Evolutionary conservation across 2,329 filamentous ascomycete genomes (phyloP).

Genomic region (Torrubiella hemipterigena): DNA sequence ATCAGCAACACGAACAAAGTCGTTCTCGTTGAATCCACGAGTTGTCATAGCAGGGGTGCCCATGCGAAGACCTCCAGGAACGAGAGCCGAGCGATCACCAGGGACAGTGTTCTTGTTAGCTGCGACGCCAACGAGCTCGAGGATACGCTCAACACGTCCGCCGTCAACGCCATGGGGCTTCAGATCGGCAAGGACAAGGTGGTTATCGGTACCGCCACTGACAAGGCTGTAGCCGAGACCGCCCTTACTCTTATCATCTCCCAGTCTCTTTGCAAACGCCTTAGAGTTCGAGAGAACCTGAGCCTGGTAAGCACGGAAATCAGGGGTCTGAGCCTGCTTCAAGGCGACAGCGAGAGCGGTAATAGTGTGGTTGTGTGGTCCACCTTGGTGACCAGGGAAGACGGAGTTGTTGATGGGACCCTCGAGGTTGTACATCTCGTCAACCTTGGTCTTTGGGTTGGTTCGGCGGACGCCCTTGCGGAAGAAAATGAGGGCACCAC

Average conservation of each 20-base stretch:
- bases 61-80: conserved; percentile 85
- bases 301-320: conserved; percentile 88
- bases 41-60: conserved; percentile 97
- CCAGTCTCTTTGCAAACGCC: conserved; percentile 61
- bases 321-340: conserved; percentile 79
- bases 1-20: conserved; percentile 78
- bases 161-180: conserved; percentile 83
- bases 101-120: conserved; percentile 99
- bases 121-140: conserved; percentile 91
- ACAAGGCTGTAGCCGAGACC: conserved; percentile 81
- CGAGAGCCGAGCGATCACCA: conserved; percentile 85
- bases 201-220: conserved; percentile 91
- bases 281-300: conserved; percentile 86
- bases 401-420: conserved; percentile 90
- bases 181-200: conserved; percentile 85
- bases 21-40: conserved; percentile 76
- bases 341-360: conserved; percentile 88
- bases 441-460: conserved; percentile 75
- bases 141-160: conserved; percentile 75
- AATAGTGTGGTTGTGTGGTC: conserved; percentile 98
- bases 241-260: conserved; percentile 58
- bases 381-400: conserved; percentile 95
- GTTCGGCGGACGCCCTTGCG: conserved; percentile 78
- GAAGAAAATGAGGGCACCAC: conserved; percentile 98
- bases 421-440: conserved; percentile 83